Evolutionary conservation across 768 basidiomycete genomes (phyloP), one percentile per base, ranked within the genome.

Genomic region (Nevesoporus exiguus): DNA sequence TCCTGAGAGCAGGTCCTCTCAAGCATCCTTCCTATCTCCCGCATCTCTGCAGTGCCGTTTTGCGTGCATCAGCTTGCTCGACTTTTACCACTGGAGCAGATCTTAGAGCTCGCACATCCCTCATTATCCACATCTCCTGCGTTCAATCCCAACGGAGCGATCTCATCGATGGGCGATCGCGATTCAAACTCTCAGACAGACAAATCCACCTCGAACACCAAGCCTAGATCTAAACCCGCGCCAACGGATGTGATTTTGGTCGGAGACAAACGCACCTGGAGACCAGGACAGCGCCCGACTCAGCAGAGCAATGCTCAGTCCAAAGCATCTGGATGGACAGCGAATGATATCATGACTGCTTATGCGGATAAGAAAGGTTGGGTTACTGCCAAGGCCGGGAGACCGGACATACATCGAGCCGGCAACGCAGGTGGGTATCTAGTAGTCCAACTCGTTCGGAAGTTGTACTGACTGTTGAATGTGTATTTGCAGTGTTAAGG

Each of bases 321-420:
- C 24, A 66, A 62, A 25, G 56, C 54, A 21, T 40, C 57, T 3
- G 47, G 57, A 25, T 97, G 94, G 95, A 93, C 92, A 0, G 86
- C 93, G 5, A 90, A 88, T 75, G 89, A 92, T 60, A 78, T 98
- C 46, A 77, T 97, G 56, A 83, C 79, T 5, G 84, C 86, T 3
- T 89, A 88, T 68, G 93, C 95, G 2, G 67, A 80, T 47, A 74
- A 78, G 53, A 90, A 88, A 66, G 87, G 90, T 19, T 93, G 87
- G 85, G 70, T 94, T 39, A 98, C 95, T 30, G 94, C 95, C 10
- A 90, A 93, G 69, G 90, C 90, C 6, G 94, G 93, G 1, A 71
- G 95, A 56, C 87, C 93, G 3, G 95, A 98, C 71, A 74, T 89
- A 22, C 86, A 92, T 64, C 81, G 95, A 39, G 91, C 95, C 3